Base-by-base conservation (phyloP, 352 stramenopile genomes). In the Stramenopiles sp. region DNA sequence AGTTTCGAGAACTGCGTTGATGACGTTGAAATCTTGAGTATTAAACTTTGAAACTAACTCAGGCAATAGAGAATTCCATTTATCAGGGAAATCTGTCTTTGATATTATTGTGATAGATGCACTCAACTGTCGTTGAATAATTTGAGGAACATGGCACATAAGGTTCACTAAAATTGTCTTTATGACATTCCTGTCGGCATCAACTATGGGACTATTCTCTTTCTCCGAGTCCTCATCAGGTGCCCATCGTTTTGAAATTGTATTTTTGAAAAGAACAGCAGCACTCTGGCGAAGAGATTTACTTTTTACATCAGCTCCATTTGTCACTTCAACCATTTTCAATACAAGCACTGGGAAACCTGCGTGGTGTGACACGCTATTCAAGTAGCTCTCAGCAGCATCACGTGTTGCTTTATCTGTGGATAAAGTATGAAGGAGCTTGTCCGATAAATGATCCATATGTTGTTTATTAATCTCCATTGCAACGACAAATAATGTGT, bases 91-190 rank as follows among this genome's bases (percentile, higher is more conserved):
- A 48, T 99, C 87, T 44, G 77, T 68, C 41, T 79, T 62, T 41
- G 75, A 71, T 50, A 99, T 92, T 34, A 92, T 78, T 19, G 71
- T 67, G 38, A 99, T 75, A 32, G 76, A 65, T 50, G 94, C 84
- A 22, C 73, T 78, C 41, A 95, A 70, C 55, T 96, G 83, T 35
- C 69, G 62, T 57, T 89, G 72, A 43, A 93, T 62, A 38, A 49
- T 56, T 45, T 75, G 58, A 36, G 80, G 77, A 50, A 83, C 76
- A 22, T 65, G 71, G 48, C 73, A 93, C 79, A 97, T 97, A 43
- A 99, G 66, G 26, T 90, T 68, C 19, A 99, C 79, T n/a, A 99
- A 59, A 54, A 96, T 66, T 39, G 66, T 62, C 61, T 96, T 96
- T 41, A 99, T 85, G 18, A 81, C 48, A 8, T 57, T 53, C 29